Percentiles rank a stretch among this genome's conserved stretches.
Evolutionary conservation across 768 basidiomycete genomes (phyloP).

Genomic region (Pulveroboletus sp.): DNA sequence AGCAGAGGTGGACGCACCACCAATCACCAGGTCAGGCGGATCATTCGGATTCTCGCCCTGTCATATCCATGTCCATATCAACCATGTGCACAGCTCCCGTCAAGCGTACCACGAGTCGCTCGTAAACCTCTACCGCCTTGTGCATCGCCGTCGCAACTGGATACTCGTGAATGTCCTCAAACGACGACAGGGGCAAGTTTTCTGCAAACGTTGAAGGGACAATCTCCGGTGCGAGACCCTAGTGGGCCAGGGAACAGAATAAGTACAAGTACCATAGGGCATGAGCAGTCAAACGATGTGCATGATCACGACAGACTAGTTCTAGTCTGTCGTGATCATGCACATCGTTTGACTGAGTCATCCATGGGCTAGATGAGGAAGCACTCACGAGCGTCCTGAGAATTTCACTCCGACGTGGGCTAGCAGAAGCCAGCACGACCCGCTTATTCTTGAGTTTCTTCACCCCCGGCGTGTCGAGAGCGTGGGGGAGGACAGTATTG

Average conservation of each 20-base stretch:
- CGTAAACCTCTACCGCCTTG: conserved; percentile 87
- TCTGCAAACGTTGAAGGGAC: conserved; percentile 81
- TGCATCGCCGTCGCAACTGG: conserved; percentile 73
- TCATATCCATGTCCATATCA: background rate
- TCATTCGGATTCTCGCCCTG: conserved; percentile 60
- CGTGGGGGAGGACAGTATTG: conserved; percentile 58
- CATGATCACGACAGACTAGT: no score
- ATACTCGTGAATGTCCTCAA: conserved; percentile 71
- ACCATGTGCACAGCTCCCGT: no score
- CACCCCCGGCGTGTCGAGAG: conserved; percentile 57
- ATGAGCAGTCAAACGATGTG: no score
- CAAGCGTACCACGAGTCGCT: conserved; percentile 62
- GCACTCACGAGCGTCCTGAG: conserved; percentile 69
- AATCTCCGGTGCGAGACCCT: conserved; percentile 66
- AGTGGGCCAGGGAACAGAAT: no score
- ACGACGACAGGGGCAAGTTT: conserved; percentile 62
- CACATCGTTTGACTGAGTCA: no score
- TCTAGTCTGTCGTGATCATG: no score
- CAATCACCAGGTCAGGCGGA: conserved; percentile 77
- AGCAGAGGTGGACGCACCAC: conserved; percentile 42
- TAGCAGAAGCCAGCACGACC: conserved; percentile 83
- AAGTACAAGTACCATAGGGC: no score
- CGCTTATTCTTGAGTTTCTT: conserved; percentile 73
- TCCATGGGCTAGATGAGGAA: background rate
- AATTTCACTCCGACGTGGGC: conserved; percentile 83